phyloP scores from a whole-genome alignment of 805 yeast species.

The Wickerhamomyces tratensis region DNA sequence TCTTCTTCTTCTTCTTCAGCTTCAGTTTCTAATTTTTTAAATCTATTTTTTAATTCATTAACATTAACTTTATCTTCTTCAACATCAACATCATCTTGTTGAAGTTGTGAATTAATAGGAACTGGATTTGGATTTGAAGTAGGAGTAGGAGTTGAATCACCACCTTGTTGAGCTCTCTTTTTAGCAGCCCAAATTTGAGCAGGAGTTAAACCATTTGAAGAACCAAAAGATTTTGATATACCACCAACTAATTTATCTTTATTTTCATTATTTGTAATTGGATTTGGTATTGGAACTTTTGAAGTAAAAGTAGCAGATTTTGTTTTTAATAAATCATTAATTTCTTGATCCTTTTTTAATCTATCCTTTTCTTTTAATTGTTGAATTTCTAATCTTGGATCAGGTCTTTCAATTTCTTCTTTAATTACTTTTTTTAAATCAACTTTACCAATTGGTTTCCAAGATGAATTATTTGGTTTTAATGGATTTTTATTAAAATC shows the following conservation, averaged over 20 bases:
- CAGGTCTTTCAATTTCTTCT: slow-evolving; percentile 32
- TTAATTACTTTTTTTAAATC: slow-evolving; percentile 35
- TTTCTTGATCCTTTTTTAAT: slow-evolving; percentile 24
- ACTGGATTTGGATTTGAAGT: slow-evolving; percentile 16
- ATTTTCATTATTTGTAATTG: slow-evolving; percentile 9
- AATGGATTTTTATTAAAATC: slow-evolving; percentile 38
- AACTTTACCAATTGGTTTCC: slow-evolving; percentile 56
- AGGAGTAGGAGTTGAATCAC: slow-evolving; percentile 21
- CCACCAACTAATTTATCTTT: slow-evolving; percentile 45
- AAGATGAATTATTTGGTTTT: slow-evolving; percentile 34
- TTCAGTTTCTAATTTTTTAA: slow-evolving; percentile 20
- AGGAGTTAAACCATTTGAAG: slow-evolving; percentile 77
- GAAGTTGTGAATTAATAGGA: slow-evolving; percentile 1
- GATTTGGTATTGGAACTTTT: slow-evolving; percentile 16
- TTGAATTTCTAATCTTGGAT: slow-evolving; percentile 31
- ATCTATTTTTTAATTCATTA: slow-evolving; percentile 26
- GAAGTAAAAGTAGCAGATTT: slow-evolving; percentile 19
- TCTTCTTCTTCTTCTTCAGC: slow-evolving; percentile 14
- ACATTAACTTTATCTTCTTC: slow-evolving; percentile 19
- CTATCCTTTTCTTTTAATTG: slow-evolving; percentile 24
- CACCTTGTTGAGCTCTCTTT: slow-evolving; percentile 51
- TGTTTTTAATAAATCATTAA: slow-evolving; percentile 23
- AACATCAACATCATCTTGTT: slow-evolving; percentile 18
- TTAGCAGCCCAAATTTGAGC: slow-evolving; percentile 95
- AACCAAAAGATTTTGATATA: slow-evolving; percentile 47